phyloP scores from a whole-genome alignment of 2,329 filamentous ascomycete genomes.

The Dothistroma septosporum region DNA sequence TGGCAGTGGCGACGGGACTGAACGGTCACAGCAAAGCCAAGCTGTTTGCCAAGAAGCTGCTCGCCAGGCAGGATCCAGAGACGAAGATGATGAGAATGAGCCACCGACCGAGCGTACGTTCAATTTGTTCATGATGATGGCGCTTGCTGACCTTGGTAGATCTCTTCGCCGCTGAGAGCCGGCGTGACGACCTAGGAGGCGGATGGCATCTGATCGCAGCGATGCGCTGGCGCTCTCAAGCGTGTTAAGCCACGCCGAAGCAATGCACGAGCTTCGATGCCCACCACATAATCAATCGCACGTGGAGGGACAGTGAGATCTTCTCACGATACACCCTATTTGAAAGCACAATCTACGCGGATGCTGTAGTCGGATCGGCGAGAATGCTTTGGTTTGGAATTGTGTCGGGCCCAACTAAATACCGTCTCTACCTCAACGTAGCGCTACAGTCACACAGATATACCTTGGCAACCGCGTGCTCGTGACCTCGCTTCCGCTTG shows the following conservation, averaged over 20 bases:
- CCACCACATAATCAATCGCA: neutral
- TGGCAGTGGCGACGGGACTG: constrained; percentile 9
- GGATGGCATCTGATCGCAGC: neutral
- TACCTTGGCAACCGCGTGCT: neutral
- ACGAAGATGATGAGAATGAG: constrained; percentile 21
- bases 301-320: neutral
- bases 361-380: constrained; percentile 5
- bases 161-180: constrained; percentile 28
- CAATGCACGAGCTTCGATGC: neutral
- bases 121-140: neutral
- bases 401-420: constrained; percentile 1
- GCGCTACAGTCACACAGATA: neutral
- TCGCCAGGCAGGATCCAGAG: constrained; percentile 18
- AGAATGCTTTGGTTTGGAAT: constrained; percentile 5
- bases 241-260: neutral
- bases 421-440: constrained; percentile 7
- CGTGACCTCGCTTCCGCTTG: neutral
- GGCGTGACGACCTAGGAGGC: constrained; percentile 18
- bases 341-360: constrained; percentile 1
- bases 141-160: constrained; percentile 18
- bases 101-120: constrained; percentile 27
- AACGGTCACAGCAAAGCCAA: constrained; percentile 8
- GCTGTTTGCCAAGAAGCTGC: constrained; percentile 21
- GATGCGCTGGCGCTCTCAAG: neutral
- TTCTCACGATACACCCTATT: neutral